Percentiles rank a stretch among this genome's conserved stretches.
Evolutionary conservation across 352 stramenopile species (phyloP).

Genomic region (Pythium aquatile): DNA sequence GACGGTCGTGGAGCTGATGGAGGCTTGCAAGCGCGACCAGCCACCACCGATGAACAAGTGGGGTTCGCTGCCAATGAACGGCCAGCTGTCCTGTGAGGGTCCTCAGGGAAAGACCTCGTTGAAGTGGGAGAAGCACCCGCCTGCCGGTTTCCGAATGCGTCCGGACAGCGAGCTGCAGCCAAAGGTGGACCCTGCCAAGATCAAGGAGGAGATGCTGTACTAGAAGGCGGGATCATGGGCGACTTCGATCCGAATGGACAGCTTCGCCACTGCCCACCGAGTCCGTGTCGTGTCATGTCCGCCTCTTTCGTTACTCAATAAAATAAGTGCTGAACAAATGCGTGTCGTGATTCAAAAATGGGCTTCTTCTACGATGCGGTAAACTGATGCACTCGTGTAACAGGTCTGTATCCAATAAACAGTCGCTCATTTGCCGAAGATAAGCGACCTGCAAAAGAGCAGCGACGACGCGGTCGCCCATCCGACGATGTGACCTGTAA

Average conservation of each 20-base stretch:
- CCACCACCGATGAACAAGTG: slow-evolving; percentile 96
- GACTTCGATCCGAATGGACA: slow-evolving; percentile 4
- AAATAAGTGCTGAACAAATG: slow-evolving; percentile 21
- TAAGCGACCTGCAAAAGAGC: slow-evolving; percentile 54
- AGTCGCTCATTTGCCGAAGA: slow-evolving; percentile 34
- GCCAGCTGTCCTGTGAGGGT: slow-evolving; percentile 98
- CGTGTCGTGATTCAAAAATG: slow-evolving; percentile 6
- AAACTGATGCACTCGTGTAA: neutral
- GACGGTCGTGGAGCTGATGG: slow-evolving; percentile 96
- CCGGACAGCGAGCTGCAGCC: slow-evolving; percentile 90
- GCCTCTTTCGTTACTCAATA: slow-evolving; percentile 20
- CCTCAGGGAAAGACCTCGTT: slow-evolving; percentile 96
- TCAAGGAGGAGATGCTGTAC: slow-evolving; percentile 91
- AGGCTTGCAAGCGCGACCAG: slow-evolving; percentile 94
- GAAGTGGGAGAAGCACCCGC: slow-evolving; percentile 79
- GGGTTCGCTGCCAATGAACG: slow-evolving; percentile 99
- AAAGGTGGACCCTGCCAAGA: slow-evolving; percentile 93
- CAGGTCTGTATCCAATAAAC: neutral
- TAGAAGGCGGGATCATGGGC: slow-evolving; percentile 31
- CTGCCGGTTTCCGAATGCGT: slow-evolving; percentile 89
- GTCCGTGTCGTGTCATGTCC: slow-evolving; percentile 7
- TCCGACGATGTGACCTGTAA: slow-evolving; percentile 56
- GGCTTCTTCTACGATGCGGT: neutral
- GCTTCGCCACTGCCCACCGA: neutral
- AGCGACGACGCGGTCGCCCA: slow-evolving; percentile 55